Evolutionary conservation across 345 rosid genomes (phyloP).

Genomic region (Aquilaria sinensis): DNA sequence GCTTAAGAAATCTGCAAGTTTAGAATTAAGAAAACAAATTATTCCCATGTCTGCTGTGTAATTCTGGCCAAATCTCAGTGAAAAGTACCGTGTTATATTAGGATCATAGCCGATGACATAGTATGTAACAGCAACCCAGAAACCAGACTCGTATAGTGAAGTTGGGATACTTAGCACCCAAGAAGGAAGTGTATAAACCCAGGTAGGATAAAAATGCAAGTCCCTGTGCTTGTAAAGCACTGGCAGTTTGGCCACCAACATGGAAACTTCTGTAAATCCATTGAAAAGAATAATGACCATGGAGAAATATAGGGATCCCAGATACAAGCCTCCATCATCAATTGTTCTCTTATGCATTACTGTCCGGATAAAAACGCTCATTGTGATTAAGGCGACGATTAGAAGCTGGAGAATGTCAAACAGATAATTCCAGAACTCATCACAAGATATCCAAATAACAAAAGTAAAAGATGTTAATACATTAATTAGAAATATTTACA

Average conservation of each 20-base stretch:
- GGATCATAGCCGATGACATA: slow-evolving; percentile 95
- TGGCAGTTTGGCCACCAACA: slow-evolving; percentile 96
- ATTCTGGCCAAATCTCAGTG: slow-evolving; percentile 9
- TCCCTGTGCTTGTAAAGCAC: slow-evolving; percentile 95
- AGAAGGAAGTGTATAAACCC: slow-evolving; percentile 93
- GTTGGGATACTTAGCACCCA: slow-evolving; percentile 87
- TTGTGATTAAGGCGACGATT: slow-evolving; percentile 83
- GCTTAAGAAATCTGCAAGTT: slow-evolving; percentile 74
- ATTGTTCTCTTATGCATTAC: slow-evolving; percentile 72
- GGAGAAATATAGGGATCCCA: slow-evolving; percentile 87
- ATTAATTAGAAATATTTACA: not conserved
- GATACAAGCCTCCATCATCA: slow-evolving; percentile 84
- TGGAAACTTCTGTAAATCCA: slow-evolving; percentile 95
- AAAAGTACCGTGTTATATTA: slow-evolving; percentile 50
- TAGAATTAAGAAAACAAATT: slow-evolving; percentile 18
- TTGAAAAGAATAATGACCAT: slow-evolving; percentile 97
- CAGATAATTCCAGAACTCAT: slow-evolving; percentile 14
- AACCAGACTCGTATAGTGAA: slow-evolving; percentile 82
- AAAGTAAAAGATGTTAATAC: not conserved
- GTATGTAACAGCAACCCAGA: slow-evolving; percentile 91
- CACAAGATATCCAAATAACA: slow-evolving; percentile 1
- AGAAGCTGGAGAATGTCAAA: slow-evolving; percentile 61
- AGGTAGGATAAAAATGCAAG: slow-evolving; percentile 90
- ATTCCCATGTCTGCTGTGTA: slow-evolving; percentile 4
- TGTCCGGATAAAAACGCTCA: slow-evolving; percentile 94